Percentiles rank a stretch among this genome's conserved stretches.
Conservation (phyloP, 257 asterid genomes). For the Solanum pimpinellifolium region DNA sequence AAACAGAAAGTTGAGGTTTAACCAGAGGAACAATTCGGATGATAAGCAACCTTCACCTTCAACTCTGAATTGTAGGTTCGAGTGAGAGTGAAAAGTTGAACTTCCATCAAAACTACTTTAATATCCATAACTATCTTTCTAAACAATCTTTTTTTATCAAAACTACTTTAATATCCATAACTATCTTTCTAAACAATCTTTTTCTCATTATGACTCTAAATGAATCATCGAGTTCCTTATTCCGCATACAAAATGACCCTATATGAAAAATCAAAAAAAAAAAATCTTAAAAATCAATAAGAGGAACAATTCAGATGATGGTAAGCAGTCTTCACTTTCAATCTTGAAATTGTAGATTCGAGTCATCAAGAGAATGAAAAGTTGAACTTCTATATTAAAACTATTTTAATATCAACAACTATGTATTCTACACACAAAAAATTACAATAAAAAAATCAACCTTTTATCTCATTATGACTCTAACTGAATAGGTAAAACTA, state of each 20-base stretch:
- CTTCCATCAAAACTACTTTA: background rate
- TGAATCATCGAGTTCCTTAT: background rate
- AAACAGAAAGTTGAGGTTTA: background rate
- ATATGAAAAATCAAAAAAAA: constrained; percentile 1
- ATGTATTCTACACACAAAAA: background rate
- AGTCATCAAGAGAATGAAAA: background rate
- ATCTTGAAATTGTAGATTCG: background rate
- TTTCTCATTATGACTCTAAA: constrained; percentile 14
- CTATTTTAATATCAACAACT: background rate
- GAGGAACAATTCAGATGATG: background rate
- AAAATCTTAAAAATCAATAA: background rate
- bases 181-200: background rate
- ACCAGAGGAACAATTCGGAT: background rate
- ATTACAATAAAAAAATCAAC: background rate
- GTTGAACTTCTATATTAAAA: background rate
- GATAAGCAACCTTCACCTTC: background rate
- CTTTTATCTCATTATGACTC: constrained; percentile 9
- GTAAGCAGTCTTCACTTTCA: too few relatives aligned
- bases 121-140: background rate
- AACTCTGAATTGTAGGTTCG: background rate
- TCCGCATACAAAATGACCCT: background rate
- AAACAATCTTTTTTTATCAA: background rate
- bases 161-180: background rate
- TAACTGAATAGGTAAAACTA: constrained; percentile 49
- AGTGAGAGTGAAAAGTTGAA: background rate